Conservation (phyloP, 78 protist genomes). For the Speleostelium caveatum region DNA sequence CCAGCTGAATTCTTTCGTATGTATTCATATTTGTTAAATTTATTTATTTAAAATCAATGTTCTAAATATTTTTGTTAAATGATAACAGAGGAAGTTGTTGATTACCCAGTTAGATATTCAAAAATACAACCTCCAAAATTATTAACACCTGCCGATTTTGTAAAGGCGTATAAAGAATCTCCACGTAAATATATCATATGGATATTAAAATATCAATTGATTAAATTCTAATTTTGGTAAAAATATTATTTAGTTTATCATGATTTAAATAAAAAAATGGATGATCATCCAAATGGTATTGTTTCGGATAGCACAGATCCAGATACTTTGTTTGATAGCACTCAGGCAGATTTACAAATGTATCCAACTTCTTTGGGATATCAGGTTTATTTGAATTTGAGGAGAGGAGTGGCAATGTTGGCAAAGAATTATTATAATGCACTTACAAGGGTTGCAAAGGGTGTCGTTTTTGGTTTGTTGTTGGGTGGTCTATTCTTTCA, state of each 20-base stretch:
- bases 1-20: conserved; percentile 77
- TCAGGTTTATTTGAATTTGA: not conserved
- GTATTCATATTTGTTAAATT: not conserved
- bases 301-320: not conserved
- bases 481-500: conserved; percentile 29
- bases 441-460: conserved; percentile 21
- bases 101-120: conserved; percentile 69
- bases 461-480: conserved; percentile 33
- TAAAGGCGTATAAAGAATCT: conserved; percentile 37
- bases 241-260: conserved; percentile 23
- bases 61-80: not conserved
- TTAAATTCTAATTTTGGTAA: not conserved
- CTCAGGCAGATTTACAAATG: conserved; percentile 9
- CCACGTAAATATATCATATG: not conserved
- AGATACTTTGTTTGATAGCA: not conserved
- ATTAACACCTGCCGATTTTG: conserved; percentile 32
- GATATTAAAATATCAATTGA: not conserved
- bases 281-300: conserved; percentile 47
- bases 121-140: conserved; percentile 49
- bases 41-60: not conserved
- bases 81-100: conserved; percentile 65
- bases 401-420: conserved; percentile 36
- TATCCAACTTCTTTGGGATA: conserved; percentile 6
- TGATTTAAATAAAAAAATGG: conserved; percentile 28
- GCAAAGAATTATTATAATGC: conserved; percentile 15